A percentile compares a stretch with the other conserved stretches of the same genome.
Evolutionary conservation across 805 yeast species (phyloP).

Genomic region (Wickerhamiella spandovensis): DNA sequence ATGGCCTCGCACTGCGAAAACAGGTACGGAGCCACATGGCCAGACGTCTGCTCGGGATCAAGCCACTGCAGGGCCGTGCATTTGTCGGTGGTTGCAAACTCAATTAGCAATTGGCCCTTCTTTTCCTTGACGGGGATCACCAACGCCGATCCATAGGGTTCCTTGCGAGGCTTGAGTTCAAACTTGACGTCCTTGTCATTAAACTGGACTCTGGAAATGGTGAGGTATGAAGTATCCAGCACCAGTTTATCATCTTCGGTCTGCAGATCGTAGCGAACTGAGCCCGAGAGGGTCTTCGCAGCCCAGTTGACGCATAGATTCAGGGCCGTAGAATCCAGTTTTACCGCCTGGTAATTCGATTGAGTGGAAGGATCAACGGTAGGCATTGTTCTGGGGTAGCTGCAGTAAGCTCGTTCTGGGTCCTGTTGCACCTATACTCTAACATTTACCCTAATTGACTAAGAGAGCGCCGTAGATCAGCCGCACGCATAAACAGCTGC

Average conservation of each 20-base stretch:
- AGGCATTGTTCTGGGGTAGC: background rate
- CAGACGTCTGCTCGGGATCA: constrained; percentile 59
- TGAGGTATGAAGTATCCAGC: constrained; percentile 57
- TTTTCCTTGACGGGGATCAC: constrained; percentile 16
- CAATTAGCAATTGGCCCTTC: constrained; percentile 23
- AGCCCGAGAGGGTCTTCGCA: constrained; percentile 38
- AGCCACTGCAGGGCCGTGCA: constrained; percentile 85
- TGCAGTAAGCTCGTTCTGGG: background rate
- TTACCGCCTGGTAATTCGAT: constrained; percentile 51
- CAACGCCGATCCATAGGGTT: constrained; percentile 34
- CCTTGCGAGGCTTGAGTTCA: constrained; percentile 23
- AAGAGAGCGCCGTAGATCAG: too few relatives aligned
- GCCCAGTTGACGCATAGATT: constrained; percentile 44
- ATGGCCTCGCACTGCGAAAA: constrained; percentile 89
- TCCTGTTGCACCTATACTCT: too few relatives aligned
- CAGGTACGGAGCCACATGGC: constrained; percentile 52
- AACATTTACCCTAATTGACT: too few relatives aligned
- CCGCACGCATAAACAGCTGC: too few relatives aligned
- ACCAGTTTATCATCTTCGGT: constrained; percentile 27
- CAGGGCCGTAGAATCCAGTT: constrained; percentile 38
- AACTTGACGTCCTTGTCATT: constrained; percentile 27
- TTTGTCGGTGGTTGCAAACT: constrained; percentile 54
- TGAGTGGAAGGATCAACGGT: constrained; percentile 38
- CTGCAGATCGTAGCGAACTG: constrained; percentile 35
- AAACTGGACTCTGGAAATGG: constrained; percentile 33